These are phyloP conservation scores for Isatis lusitanica DNA, from an alignment of 441 rosid genomes.

Conservation along the genomic window DNA sequence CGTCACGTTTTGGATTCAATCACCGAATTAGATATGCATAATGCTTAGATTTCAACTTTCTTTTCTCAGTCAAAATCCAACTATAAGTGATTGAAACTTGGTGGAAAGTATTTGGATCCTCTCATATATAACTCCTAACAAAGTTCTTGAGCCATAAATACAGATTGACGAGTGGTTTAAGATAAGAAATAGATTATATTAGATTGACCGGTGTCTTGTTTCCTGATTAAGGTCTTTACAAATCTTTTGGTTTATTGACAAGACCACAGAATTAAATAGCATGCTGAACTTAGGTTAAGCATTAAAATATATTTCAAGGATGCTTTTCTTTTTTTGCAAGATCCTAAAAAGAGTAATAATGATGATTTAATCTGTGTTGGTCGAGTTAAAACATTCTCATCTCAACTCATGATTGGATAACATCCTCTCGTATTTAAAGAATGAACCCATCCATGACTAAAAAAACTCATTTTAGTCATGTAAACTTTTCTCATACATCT, in stretches of 20 bases:
- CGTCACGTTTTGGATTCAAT: background rate
- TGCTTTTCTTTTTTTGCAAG: constrained; percentile 4
- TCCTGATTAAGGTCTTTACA: constrained; percentile 1
- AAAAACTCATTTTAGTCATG: constrained; percentile 9
- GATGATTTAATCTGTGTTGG: constrained; percentile 14
- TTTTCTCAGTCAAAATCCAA: no score
- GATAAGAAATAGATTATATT: no score
- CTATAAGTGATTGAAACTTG: background rate
- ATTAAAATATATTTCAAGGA: background rate
- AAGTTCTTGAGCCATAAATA: background rate
- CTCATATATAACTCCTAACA: background rate
- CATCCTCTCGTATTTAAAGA: background rate
- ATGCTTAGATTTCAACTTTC: no score
- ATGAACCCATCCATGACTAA: background rate
- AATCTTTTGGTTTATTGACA: background rate
- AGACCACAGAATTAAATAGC: background rate
- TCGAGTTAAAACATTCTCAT: background rate
- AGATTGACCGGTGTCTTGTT: background rate
- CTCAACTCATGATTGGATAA: background rate
- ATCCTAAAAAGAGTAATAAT: constrained; percentile 1
- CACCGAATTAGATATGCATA: no score
- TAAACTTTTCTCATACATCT: background rate
- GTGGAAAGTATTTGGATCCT: background rate
- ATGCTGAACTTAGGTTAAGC: background rate
- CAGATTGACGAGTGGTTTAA: background rate